A percentile compares a stretch with the other conserved stretches of the same genome.
Evolutionary conservation across 345 rosid species (phyloP).

Genomic region (Lumnitzera littorea): DNA sequence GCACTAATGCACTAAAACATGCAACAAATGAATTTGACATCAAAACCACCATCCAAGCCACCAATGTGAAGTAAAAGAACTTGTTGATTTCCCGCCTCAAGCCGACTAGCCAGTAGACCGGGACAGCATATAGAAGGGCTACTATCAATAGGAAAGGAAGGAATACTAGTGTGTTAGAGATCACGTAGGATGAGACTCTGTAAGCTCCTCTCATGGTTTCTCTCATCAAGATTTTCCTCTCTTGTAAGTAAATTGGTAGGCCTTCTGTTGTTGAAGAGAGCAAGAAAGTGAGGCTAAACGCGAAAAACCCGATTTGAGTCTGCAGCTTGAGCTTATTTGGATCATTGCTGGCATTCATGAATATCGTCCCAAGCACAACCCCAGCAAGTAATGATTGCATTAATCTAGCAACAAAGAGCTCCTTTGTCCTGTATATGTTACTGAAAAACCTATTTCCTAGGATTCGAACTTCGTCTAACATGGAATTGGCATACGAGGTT

Average conservation of each 20-base stretch:
- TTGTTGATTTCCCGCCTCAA: slow-evolving; percentile 49
- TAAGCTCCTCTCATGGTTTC: slow-evolving; percentile 83
- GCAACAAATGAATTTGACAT: slow-evolving; percentile 89
- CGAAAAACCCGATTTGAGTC: slow-evolving; percentile 72
- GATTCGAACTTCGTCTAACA: slow-evolving; percentile 44
- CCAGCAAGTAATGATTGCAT: slow-evolving; percentile 70
- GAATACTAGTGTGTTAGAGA: slow-evolving; percentile 62
- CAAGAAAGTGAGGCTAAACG: slow-evolving; percentile 78
- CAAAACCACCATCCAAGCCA: slow-evolving; percentile 66
- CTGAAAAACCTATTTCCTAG: slow-evolving; percentile 69
- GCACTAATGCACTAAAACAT: slow-evolving; percentile 89
- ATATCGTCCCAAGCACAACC: slow-evolving; percentile 64
- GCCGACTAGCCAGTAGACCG: slow-evolving; percentile 89
- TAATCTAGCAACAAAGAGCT: slow-evolving; percentile 62
- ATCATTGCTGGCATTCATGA: slow-evolving; percentile 49
- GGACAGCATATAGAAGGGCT: slow-evolving; percentile 53
- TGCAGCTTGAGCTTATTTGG: slow-evolving; percentile 40
- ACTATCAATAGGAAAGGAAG: slow-evolving; percentile 66
- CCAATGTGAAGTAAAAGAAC: slow-evolving; percentile 62
- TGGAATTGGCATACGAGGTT: slow-evolving; percentile 33
- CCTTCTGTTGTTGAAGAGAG: slow-evolving; percentile 88
- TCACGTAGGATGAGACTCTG: slow-evolving; percentile 60
- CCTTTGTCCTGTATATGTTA: slow-evolving; percentile 80
- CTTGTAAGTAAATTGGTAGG: slow-evolving; percentile 79
- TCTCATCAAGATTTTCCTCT: slow-evolving; percentile 64